Conservation (phyloP, 371 early-diverging fungal species). For the Rhizomucor pusillus region DNA sequence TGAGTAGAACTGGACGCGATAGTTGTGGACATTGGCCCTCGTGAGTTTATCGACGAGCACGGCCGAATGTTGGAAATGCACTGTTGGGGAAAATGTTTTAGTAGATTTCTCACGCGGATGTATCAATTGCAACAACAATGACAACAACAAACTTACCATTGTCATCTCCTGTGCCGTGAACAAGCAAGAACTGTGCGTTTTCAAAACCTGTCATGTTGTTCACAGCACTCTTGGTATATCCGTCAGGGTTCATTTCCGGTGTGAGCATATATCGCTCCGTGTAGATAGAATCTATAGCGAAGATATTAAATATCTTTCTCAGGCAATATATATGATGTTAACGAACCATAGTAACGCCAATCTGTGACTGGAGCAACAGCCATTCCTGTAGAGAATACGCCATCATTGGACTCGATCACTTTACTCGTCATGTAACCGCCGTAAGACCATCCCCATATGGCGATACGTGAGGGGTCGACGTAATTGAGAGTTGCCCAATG, state of each 20-base stretch:
- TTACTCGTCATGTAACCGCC: slow-evolving; percentile 92
- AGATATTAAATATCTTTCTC: neutral
- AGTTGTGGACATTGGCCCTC: slow-evolving; percentile 66
- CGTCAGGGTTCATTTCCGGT: slow-evolving; percentile 71
- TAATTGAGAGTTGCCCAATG: slow-evolving; percentile 67
- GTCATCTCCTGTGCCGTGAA: slow-evolving; percentile 95
- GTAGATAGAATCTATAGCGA: slow-evolving; percentile 78
- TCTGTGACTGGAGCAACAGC: slow-evolving; percentile 97
- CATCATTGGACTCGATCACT: slow-evolving; percentile 80
- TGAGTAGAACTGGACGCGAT: slow-evolving; percentile 81
- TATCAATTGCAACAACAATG: neutral
- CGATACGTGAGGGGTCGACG: slow-evolving; percentile 78
- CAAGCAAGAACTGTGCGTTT: slow-evolving; percentile 73
- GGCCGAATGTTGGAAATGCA: slow-evolving; percentile 69
- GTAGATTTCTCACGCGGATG: neutral
- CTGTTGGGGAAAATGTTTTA: slow-evolving; percentile 40
- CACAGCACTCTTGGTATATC: slow-evolving; percentile 81
- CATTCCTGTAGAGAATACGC: slow-evolving; percentile 82
- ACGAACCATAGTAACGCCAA: slow-evolving; percentile 76
- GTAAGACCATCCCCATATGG: slow-evolving; percentile 97
- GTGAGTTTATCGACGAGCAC: slow-evolving; percentile 52
- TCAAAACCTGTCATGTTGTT: slow-evolving; percentile 81
- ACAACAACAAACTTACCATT: slow-evolving; percentile 31
- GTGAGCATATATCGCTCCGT: slow-evolving; percentile 97
- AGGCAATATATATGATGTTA: neutral